Conservation (phyloP, 2,329 filamentous ascomycete genomes). For the Laburnicola sp. region DNA sequence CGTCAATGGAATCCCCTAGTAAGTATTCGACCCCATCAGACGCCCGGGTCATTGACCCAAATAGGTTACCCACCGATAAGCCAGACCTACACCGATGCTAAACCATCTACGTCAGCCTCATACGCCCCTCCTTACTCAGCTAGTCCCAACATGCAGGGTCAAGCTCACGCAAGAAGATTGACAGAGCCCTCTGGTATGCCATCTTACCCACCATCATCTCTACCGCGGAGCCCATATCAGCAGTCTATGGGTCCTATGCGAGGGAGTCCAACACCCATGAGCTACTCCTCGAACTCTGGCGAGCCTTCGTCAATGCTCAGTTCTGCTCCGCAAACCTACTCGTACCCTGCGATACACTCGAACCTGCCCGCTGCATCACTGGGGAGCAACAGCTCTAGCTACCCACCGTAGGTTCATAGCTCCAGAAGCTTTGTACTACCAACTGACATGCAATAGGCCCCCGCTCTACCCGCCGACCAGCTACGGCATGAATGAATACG, state of each 20-base stretch:
- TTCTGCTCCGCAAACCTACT: conserved; percentile 32
- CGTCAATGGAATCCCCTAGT: conserved; percentile 35
- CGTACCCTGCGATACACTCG: conserved; percentile 38
- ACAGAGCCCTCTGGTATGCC: conserved; percentile 34
- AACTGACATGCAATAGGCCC: conserved; percentile 27
- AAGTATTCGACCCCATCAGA: conserved; percentile 1
- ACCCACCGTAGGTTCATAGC: conserved; percentile 33
- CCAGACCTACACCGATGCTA: conserved; percentile 35
- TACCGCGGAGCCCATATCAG: conserved; percentile 40
- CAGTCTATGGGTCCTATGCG: conserved; percentile 35
- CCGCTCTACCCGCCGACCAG: conserved; percentile 39
- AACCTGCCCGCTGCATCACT: conserved; percentile 34
- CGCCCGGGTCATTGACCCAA: conserved; percentile 5
- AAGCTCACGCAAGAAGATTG: conserved; percentile 30
- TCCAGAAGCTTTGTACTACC: neutral
- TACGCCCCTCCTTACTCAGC: conserved; percentile 37
- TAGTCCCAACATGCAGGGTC: conserved; percentile 29
- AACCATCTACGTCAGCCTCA: conserved; percentile 29
- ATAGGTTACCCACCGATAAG: conserved; percentile 34
- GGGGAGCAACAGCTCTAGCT: conserved; percentile 34
- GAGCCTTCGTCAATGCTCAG: conserved; percentile 27
- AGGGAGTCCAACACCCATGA: conserved; percentile 30
- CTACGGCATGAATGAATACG: conserved; percentile 41
- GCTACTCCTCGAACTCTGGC: conserved; percentile 23
- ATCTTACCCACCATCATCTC: conserved; percentile 36